Percentiles rank a stretch among this genome's conserved stretches.
Evolutionary conservation across 208 protist genomes (phyloP).

Genomic region (Leptomonas seymouri): DNA sequence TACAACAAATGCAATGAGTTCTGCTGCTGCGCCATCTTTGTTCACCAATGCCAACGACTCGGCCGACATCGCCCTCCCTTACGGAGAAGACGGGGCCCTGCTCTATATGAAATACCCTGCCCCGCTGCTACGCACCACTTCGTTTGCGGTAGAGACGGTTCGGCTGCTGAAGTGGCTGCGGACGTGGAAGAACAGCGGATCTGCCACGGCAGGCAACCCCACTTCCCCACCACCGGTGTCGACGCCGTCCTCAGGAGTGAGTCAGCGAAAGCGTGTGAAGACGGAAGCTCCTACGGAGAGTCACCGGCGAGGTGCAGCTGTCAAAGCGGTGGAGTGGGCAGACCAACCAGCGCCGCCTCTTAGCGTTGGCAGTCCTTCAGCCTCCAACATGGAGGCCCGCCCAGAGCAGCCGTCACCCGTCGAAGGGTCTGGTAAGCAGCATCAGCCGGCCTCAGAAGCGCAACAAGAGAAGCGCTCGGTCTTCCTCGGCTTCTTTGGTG

Average conservation of each 20-base stretch:
- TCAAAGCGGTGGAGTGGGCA: too few relatives aligned
- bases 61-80: conserved; percentile 3
- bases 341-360: neutral
- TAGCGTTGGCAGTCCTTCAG: neutral
- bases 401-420: conserved; percentile 4
- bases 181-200: conserved; percentile 51
- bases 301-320: neutral
- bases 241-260: neutral
- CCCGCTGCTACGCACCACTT: conserved; percentile 69
- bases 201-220: neutral
- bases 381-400: neutral
- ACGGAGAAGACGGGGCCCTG: conserved; percentile 31
- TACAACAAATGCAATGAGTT: neutral
- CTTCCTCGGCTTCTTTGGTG: conserved; percentile 43
- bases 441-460: neutral
- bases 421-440: conserved; percentile 3
- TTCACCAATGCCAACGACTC: neutral
- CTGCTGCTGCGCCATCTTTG: neutral
- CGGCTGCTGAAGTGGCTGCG: conserved; percentile 80
- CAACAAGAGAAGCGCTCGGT: conserved; percentile 19
- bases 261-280: conserved; percentile 20
- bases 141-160: conserved; percentile 63
- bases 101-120: conserved; percentile 74
- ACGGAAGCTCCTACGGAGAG: neutral
- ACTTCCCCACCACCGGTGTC: neutral